These are phyloP conservation scores for Termitomyces sp. DNA, from an alignment of 1,284 basidiomycete genomes.

Conservation along the genomic window DNA sequence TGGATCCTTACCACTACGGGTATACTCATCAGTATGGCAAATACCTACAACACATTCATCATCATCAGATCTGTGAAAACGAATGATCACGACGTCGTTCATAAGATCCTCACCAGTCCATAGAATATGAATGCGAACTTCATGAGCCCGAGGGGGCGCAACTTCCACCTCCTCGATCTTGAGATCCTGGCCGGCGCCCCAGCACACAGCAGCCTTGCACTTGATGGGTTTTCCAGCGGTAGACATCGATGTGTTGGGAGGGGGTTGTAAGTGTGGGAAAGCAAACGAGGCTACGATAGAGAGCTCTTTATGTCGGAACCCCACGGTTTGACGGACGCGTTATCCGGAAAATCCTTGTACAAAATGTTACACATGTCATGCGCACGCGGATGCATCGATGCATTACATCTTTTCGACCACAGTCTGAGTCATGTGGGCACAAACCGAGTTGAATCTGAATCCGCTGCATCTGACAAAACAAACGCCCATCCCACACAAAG, in stretches of 20 bases:
- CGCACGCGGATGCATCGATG: too few species aligned
- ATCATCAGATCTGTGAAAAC: too few species aligned
- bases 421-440: too few species aligned
- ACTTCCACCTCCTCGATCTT: conserved; percentile 92
- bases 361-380: too few species aligned
- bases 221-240: conserved; percentile 76
- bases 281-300: too few species aligned
- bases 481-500: too few species aligned
- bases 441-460: too few species aligned
- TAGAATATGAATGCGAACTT: conserved; percentile 91
- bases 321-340: neutral
- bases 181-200: conserved; percentile 89
- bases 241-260: conserved; percentile 43
- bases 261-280: neutral
- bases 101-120: conserved; percentile 83
- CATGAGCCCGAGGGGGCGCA: conserved; percentile 82
- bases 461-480: too few species aligned
- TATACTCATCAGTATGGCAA: conserved; percentile 98
- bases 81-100: too few species aligned
- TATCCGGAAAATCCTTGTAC: neutral
- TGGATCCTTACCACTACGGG: conserved; percentile 92
- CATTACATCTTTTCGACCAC: too few species aligned
- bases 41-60: conserved; percentile 57
- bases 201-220: conserved; percentile 95
- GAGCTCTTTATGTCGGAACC: neutral